Evolutionary conservation across 176 grass and related monocot genomes (phyloP), one percentile per base, ranked within the genome.

Genomic region (Juncus effusus): DNA sequence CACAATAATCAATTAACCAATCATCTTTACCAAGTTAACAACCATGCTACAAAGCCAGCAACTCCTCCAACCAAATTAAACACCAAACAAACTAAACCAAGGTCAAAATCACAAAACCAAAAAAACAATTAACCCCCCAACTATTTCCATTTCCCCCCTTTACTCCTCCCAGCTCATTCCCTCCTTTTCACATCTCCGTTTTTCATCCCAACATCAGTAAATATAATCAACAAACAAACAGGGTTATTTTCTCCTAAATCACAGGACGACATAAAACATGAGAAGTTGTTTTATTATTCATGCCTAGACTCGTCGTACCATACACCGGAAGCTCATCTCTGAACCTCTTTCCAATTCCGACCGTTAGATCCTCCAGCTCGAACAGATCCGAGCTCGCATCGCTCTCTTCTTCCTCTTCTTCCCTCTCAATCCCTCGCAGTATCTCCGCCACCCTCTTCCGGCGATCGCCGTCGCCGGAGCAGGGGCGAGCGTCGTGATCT

Each of bases 341-440:
- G 72, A 81, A 88, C 16, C 58, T 73, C 3, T 56, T 39, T 6
- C 70, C 80, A 3, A 60, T 73, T 6, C 63, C 67, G 12, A 70
- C 77, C 2, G 77, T 82, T 13, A 97, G 42, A 80, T 86, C 91
- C 63, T 93, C 95, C 12, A 99, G 64, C 58, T 99, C 95, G 82
- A 99, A 99, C 49, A 99, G 85, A 83, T 99, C 89, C 11, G 94
- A 99, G 81, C 94, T 99, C 53, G 94, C 87, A 85, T 93, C 88
- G 81, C 94, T 99, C 62, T 66, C 80, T 0, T 84, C 86, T 9
- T 84, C 83, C 4, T 88, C 89, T 7, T 83, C 90, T 36, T 89
- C 93, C 39, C 84, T 79, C 66, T 89, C 94, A 67, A 86, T 60
- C 60, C 79, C 83, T 39, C 82, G 73, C 53, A 87, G 76, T 56